Evolutionary conservation across 2,329 filamentous ascomycete species (phyloP), one percentile per base, ranked within the genome.

Genomic region (Salinomyces thailandicus): DNA sequence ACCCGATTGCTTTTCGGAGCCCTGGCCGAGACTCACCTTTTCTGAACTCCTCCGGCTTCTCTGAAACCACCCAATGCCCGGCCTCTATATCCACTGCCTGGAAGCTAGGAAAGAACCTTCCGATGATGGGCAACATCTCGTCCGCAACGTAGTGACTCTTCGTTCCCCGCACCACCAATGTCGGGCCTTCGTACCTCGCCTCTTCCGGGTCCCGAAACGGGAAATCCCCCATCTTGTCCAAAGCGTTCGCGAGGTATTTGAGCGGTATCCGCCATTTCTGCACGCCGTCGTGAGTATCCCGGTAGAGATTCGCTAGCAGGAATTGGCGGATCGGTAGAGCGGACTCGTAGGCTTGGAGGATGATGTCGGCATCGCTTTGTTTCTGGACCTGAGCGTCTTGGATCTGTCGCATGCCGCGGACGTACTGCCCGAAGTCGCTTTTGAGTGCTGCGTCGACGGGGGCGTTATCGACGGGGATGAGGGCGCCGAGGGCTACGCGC

Each of bases 381-480:
- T 73, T 79, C 11, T 71, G 77, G 13, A 86, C 69, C 7, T 69
- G 64, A 0, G 76, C 74, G 1, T 72, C 69, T 42, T 93, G 82
- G 37, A 98, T 80, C 45, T 76, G 72, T 52, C 77, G 77, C 87
- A 98, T 94, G 40, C 77, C 89, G 36, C 76, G 74, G 15, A 93
- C 71, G 61, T 95, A 96, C 43, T 75, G 76, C 3, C 69, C 74
- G 56, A 96, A 96, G 53, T 81, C 75, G 44, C 72, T 75, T 44
- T 75, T 72, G 3, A 96, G 69, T 0, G 74, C 72, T 11, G 81
- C 82, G 56, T 93, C 85, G 6, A 93, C 71, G 2, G 89, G 89
- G 3, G 87, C 85, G 56, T 96, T 96, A 64, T 96, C 89, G 9
- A 96, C 86, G 2, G 85, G 72, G 18, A 95, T 72, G 35, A 96